Base-by-base conservation (phyloP, 2,329 filamentous ascomycete genomes). In the Sclerotinia glacialis region DNA sequence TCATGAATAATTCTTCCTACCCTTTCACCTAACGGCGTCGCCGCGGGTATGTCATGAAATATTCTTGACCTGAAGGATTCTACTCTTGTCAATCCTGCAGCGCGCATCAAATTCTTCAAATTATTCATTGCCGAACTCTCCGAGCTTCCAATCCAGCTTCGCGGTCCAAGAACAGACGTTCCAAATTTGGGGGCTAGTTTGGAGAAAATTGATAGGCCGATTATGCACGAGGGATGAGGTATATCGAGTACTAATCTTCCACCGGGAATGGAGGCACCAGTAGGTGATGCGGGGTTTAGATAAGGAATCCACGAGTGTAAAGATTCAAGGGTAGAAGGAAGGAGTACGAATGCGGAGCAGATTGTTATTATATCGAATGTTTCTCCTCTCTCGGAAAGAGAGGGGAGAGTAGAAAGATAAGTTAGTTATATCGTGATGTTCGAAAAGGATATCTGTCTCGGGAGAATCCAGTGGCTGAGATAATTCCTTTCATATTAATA, bases 171-270 rank as follows among this genome's bases (percentile, higher is more conserved):
- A 18, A 63, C 12, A 8, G n/a, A 26, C 1, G 14, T 34, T 5
- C 42, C 26, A 5, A 60, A 60, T 21, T 60, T 42, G 5, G 23
- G 26, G 18, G 21, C 11, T 18, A 52, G 9, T 7, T 46, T 54
- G 21, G 23, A n/a, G 16, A 64, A 55, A 7, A 64, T 47, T 6
- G 2, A n/a, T 9, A 55, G 11, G 6, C 61, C 61, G 9, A 55
- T 5, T 40, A 64, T 64, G 1, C 28, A n/a, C 11, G 11, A 44
- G 4, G 37, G 34, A 21, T 40, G 21, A 1, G 40, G 62, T n/a
- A 56, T 28, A 44, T 56, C 62, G 8, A 64, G 52, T 5, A 64
- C 23, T 34, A 64, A n/a, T 37, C 62, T 47, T 49, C 50, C 40
- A 14, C 55, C 14, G 14, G 54, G 14, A 52, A 28, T 23, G 11